Base-by-base conservation (phyloP, 352 stramenopile species). In the Blastocystis sp. region DNA sequence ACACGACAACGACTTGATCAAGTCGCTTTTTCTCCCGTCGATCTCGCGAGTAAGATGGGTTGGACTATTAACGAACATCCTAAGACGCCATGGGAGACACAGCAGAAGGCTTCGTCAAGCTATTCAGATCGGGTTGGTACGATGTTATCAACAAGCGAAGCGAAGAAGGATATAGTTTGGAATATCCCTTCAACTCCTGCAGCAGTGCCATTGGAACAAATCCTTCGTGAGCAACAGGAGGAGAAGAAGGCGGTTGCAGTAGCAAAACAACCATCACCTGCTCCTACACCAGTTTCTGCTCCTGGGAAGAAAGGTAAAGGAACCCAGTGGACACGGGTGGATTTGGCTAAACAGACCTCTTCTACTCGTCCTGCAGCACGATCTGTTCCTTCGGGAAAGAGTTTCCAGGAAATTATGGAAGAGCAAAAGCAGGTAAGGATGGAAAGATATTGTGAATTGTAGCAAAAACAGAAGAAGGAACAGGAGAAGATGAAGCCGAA, bases 401-500 rank as follows among this genome's bases (percentile, higher is more conserved):
- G 54, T 12, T 61, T 61, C 54, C 54, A 61, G 24, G 24, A 19
- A 39, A 43, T 43, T n/a, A 43, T 69, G 59, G 59, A 69, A 39
- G 32, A 69, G 37, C 24, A 35, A 24, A 43, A 69, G 24, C 32
- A 24, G 59, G 59, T 63, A 12, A 12, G 29, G 12, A 35, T 35
- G 4, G 56, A 12, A 63, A 63, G 56, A 63, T 46, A 46, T 9
- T 46, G 2, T 46, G 39, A 46, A 9, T 46, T 9, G 9, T 46
- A 61, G 54, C 54, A 61, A 32, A 32, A 61, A 32, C 54, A 32
- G 5, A 61, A 61, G 54, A 61, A 61, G 12, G 54, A 61, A 32
- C 54, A 61, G 39, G n/a, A 63, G 24, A 77, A 77, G n/a, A 21
- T 24, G 65, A 77, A 77, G 37, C 3, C 37, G n/a, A 52, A 46